Evolutionary conservation across 208 protist genomes (phyloP).

Genomic region (Naegleria lovaniensis): DNA sequence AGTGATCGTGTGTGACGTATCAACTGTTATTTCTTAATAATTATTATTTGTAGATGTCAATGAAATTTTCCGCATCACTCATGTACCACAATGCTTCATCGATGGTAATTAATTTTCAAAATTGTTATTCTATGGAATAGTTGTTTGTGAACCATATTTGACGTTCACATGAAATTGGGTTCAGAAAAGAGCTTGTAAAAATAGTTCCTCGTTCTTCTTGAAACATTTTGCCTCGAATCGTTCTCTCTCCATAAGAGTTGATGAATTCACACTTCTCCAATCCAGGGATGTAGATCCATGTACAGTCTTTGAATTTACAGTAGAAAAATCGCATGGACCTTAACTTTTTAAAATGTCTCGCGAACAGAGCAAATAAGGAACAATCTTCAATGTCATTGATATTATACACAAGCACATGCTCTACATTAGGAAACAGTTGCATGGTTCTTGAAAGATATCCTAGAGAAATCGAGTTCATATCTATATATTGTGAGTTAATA

Average conservation of each 20-base stretch:
- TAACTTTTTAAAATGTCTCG: not conserved
- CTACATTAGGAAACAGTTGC: not conserved
- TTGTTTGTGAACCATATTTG: no score
- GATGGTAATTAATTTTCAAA: no score
- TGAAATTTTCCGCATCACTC: no score
- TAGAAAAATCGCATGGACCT: not conserved
- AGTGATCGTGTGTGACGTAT: no score
- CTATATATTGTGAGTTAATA: not conserved
- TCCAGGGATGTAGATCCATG: not conserved
- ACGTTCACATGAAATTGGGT: not conserved
- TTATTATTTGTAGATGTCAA: no score
- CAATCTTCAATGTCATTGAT: not conserved
- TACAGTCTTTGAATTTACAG: not conserved
- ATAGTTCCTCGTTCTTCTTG: not conserved
- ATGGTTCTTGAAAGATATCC: not conserved
- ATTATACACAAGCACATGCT: not conserved
- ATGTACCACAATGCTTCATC: no score
- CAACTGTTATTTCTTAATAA: no score
- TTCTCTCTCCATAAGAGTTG: not conserved
- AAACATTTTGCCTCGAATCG: not conserved
- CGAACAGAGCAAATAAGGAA: not conserved
- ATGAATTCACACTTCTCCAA: not conserved
- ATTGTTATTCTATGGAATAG: no score
- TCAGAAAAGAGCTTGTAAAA: not conserved
- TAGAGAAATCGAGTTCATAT: not conserved